These are phyloP conservation scores for Fusarium metavorans DNA, from an alignment of 2,329 filamentous ascomycete genomes.

Conservation along the genomic window DNA sequence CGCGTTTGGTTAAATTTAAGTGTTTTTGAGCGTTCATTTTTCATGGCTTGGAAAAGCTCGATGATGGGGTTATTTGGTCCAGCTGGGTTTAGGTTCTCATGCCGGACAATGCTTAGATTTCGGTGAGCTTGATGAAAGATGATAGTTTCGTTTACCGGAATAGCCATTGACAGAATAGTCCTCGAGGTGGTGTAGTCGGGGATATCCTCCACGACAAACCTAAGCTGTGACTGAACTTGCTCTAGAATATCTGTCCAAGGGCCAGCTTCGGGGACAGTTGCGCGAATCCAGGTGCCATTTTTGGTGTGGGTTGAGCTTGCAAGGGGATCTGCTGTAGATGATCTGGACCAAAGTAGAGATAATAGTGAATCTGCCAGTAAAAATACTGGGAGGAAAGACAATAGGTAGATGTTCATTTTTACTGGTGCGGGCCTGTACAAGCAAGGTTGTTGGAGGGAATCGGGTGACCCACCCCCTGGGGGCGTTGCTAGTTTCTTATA, in stretches of 20 bases:
- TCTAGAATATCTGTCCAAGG: neutral
- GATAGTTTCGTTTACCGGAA: neutral
- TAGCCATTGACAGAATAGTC: neutral
- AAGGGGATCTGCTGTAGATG: neutral
- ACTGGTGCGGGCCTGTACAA: neutral
- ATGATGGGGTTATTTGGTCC: neutral
- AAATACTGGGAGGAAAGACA: neutral
- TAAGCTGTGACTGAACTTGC: neutral
- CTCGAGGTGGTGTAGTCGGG: neutral
- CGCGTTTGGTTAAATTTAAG: neutral
- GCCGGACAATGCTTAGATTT: neutral
- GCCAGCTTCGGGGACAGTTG: neutral
- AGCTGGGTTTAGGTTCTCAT: neutral
- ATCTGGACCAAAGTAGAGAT: neutral
- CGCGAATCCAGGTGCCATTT: neutral
- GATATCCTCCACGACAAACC: neutral
- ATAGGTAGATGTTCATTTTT: neutral
- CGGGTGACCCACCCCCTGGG: neutral
- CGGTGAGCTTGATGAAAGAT: neutral
- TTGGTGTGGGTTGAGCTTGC: neutral
- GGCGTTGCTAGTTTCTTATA: neutral
- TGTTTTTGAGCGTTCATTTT: neutral
- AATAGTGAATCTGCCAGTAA: neutral
- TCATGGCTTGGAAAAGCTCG: neutral
- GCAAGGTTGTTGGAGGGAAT: too few species aligned